Evolutionary conservation across 2,329 filamentous ascomycete genomes (phyloP), one percentile per base, ranked within the genome.

Genomic region (Ramularia endophylla): DNA sequence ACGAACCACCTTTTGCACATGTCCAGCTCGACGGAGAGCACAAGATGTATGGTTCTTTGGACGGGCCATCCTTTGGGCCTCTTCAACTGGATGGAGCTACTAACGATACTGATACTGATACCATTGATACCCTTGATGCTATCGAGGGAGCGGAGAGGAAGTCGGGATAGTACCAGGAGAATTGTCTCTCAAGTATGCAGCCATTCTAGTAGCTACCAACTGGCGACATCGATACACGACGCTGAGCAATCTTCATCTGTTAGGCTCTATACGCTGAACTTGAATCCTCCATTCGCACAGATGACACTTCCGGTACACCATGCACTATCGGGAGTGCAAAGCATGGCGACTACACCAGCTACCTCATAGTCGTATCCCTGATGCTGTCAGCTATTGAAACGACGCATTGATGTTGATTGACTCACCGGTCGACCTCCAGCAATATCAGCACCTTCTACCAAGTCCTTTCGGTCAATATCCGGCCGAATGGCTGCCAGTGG

Each of bases 241-340:
- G 12, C 11, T 7, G 16, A 3, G n/a, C 22, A 5, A 7, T 33
- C 22, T 17, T 33, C 22, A 8, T 35, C 19, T 25, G 19, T 29
- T 30, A 37, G 35, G 5, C 13, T 30, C 20, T 17, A 28, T 27
- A 38, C 20, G 57, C 65, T 69, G 65, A 80, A 76, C 46, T 71
- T 73, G 77, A 87, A 81, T 5, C 86, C 86, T 1, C 86, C 86
- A 58, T 90, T 90, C 6, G 85, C 84, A 65, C 81, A 85, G 3
- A 92, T 76, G 17, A 88, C 82, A 62, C 82, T 83, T 1, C 86
- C 86, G 0, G 85, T 92, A 57, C 79, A 62, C 85, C 85, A 90
- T 6, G 70, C 75, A n/a, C 77, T 74, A 59, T 90, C 86, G 5
- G 72, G 70, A 4, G 75, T 74, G 59, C 83, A 87, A 16, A 89